Conservation (phyloP, 768 basidiomycete genomes). For the Wakefieldia striispora region DNA sequence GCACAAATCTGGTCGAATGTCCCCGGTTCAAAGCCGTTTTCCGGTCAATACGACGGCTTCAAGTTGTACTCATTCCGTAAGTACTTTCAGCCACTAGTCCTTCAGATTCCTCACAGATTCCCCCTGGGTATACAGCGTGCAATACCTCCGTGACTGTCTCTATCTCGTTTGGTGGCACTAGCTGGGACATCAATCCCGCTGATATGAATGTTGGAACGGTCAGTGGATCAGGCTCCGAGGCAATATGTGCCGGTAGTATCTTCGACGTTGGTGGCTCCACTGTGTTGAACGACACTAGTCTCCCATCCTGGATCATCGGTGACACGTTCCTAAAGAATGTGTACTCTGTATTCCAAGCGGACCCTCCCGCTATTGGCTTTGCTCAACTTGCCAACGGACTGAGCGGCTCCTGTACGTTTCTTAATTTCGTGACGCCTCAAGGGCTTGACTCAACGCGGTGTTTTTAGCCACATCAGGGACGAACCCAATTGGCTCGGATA, state of each 20-base stretch:
- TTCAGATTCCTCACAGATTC: background rate
- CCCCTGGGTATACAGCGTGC: slow-evolving; percentile 57
- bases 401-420: background rate
- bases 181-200: slow-evolving; percentile 68
- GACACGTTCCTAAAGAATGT: slow-evolving; percentile 60
- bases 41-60: slow-evolving; percentile 55
- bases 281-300: slow-evolving; percentile 36
- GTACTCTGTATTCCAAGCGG: slow-evolving; percentile 28
- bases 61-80: slow-evolving; percentile 79
- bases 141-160: slow-evolving; percentile 50
- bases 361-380: slow-evolving; percentile 30
- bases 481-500: background rate
- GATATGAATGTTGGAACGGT: slow-evolving; percentile 81
- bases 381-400: slow-evolving; percentile 25
- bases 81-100: slow-evolving; percentile 22
- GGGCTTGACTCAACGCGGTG: no score
- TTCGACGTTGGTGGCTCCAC: slow-evolving; percentile 72
- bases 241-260: slow-evolving; percentile 60
- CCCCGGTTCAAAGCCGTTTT: slow-evolving; percentile 48
- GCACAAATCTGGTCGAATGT: slow-evolving; percentile 64
- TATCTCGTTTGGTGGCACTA: slow-evolving; percentile 73
- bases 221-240: slow-evolving; percentile 4
- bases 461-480: background rate
- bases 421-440: background rate
- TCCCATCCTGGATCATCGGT: slow-evolving; percentile 66